Evolutionary conservation across 2,329 filamentous ascomycete species (phyloP), one percentile per base, ranked within the genome.

Genomic region (Nemania diffusa): DNA sequence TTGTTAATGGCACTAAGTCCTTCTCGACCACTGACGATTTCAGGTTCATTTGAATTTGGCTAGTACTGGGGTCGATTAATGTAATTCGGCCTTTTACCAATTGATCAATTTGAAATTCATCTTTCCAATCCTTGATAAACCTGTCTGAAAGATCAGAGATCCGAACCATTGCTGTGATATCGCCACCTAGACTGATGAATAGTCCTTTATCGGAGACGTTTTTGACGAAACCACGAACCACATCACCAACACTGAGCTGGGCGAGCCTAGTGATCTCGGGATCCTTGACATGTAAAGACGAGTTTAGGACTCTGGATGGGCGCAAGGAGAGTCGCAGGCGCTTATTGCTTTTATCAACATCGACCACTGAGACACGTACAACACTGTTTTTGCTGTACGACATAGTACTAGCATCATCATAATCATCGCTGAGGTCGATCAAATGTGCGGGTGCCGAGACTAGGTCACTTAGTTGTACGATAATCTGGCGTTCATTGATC

Each of bases 61-160:
- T 88, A 27, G 88, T 84, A 42, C 85, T 84, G 5, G 84, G 75
- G 73, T 97, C 92, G 27, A 94, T 87, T 2, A 89, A 84, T 53
- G 92, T 88, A 67, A 99, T 85, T 71, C 95, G 93, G 58, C 94
- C 96, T 79, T 91, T 93, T 61, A 99, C 93, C 5, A 99, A 85
- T 79, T 98, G 94, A 74, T 97, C 93, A 55, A 95, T 83, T 74
- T 96, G 90, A 81, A 95, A 97, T 51, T 90, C 84, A 40, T 92
- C 88, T 81, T 97, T 97, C 96, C 96, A 99, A 68, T 98, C 93
- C 80, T 98, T 98, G 74, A 99, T 82, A 78, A 90, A 99, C 7
- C 88, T 87, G 78, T 99, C 96, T 0, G 94, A 97, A 15, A 99
- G 85, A 78, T 98, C 94, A 9, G 91, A 88, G 60, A 98, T 91